These are phyloP conservation scores for Psilocybe cyanescens DNA, from an alignment of 768 basidiomycete genomes.

Conservation along the genomic window DNA sequence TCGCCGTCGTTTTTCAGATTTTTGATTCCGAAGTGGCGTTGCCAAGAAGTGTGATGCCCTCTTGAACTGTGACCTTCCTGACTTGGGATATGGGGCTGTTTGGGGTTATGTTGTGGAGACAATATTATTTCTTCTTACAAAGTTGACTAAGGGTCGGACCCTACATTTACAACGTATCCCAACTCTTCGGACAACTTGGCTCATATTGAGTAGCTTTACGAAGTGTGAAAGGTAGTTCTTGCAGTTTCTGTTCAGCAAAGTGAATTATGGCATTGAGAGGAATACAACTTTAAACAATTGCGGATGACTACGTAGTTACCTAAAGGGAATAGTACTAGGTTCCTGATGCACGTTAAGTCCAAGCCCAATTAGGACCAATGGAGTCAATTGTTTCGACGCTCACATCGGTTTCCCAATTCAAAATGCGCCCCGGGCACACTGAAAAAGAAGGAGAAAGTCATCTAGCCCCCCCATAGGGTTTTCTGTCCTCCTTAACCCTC, in stretches of 20 bases:
- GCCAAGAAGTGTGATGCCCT: background rate
- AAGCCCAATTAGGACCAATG: constrained; percentile 1
- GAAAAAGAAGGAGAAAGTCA: background rate
- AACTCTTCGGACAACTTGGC: too few species aligned
- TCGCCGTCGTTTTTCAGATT: background rate
- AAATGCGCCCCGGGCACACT: background rate
- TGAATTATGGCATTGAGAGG: too few species aligned
- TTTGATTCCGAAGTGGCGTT: background rate
- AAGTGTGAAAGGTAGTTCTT: too few species aligned
- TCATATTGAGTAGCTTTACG: too few species aligned
- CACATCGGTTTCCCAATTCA: constrained; percentile 1
- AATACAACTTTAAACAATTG: background rate
- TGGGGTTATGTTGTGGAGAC: too few species aligned
- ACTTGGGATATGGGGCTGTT: too few species aligned
- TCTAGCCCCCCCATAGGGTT: background rate
- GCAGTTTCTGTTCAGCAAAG: too few species aligned
- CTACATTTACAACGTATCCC: too few species aligned
- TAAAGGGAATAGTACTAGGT: background rate
- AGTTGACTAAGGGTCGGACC: too few species aligned
- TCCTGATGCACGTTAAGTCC: background rate
- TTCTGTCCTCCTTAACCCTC: background rate
- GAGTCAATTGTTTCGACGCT: constrained; percentile 6
- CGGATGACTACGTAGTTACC: background rate
- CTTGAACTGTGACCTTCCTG: too few species aligned
- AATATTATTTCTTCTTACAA: too few species aligned